These are phyloP conservation scores for Zelopaecilomyces penicillatus DNA, from an alignment of 2,329 filamentous ascomycete species.

Conservation along the genomic window DNA sequence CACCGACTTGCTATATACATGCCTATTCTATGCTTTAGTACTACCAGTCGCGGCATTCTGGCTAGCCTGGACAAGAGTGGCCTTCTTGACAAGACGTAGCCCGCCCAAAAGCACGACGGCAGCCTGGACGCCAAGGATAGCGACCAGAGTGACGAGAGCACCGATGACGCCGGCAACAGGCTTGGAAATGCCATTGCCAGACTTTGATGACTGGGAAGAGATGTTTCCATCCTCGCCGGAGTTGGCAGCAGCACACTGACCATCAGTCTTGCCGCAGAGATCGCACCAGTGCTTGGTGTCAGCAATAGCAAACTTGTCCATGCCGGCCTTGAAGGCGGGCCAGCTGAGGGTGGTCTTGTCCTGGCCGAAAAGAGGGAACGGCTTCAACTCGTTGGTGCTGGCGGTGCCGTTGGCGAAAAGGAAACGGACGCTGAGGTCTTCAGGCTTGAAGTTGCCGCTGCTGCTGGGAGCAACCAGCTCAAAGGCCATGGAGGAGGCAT, in stretches of 20 bases:
- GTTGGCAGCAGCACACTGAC: conserved; percentile 45
- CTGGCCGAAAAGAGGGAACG: conserved; percentile 54
- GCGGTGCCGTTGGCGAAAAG: conserved; percentile 53
- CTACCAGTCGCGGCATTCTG: too few relatives aligned
- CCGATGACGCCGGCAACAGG: conserved; percentile 77
- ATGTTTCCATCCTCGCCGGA: conserved; percentile 12
- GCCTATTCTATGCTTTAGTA: too few relatives aligned
- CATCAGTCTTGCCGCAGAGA: conserved; percentile 64
- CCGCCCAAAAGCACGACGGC: conserved; percentile 35
- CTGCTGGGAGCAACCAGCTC: conserved; percentile 58
- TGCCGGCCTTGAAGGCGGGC: conserved; percentile 55
- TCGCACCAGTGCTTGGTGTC: conserved; percentile 62
- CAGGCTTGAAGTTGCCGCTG: conserved; percentile 35
- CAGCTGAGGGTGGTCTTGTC: conserved; percentile 51
- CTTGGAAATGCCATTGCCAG: conserved; percentile 47
- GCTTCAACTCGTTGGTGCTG: conserved; percentile 39
- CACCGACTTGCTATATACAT: too few relatives aligned
- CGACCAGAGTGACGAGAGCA: conserved; percentile 53
- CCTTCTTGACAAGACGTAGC: conserved; percentile 41
- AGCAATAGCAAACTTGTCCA: conserved; percentile 60
- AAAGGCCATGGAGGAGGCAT: conserved; percentile 73
- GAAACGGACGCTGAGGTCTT: conserved; percentile 51
- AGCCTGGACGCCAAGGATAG: conserved; percentile 38
- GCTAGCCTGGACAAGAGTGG: conserved; percentile 18
- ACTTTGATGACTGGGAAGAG: conserved; percentile 13